Base-by-base conservation (phyloP, 2,329 filamentous ascomycete genomes). In the Juglanconis sp. region DNA sequence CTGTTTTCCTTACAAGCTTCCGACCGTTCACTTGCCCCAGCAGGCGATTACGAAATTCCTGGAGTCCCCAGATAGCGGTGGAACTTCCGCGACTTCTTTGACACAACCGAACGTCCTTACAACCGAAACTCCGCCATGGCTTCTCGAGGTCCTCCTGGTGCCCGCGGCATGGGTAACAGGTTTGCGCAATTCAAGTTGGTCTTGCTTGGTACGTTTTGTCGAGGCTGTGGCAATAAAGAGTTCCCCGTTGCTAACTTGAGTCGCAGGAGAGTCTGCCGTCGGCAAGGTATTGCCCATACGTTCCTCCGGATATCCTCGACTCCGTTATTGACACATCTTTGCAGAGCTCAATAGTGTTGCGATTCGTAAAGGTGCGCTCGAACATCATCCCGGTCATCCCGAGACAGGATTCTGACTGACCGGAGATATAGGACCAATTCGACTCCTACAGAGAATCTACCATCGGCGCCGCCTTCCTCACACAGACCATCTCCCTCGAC, bases 181-280 rank as follows among this genome's bases (percentile, higher is more conserved):
- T 98, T 99, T 78, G 94, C 95, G 71, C 95, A 99, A 84, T 99
- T 99, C 81, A 99, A 99, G 84, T 86, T 99, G 70, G 95, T 99
- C 67, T 83, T 99, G 73, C 84, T 99, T 66, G 95, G 95, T 98
- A 85, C 68, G 89, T 72, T 24, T 57, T 24, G 17, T 34, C n/a
- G 24, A 50, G 32, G 17, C 2, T 36, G 6, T 49, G 48, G 15
- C 54, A 46, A 44, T 34, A 38, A 49, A 59, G n/a, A 31, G 40
- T 58, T 10, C 11, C 60, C 53, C 53, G 63, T 62, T 66, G 65
- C 77, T 82, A 72, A 83, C 72, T 54, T 30, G 52, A 17, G 31
- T 68, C 46, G 54, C 74, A 98, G 94, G 95, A 76, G 95, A 99
- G 82, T 99, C 95, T 68, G 95, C 95, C 62, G 95, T 99, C 61